Evolutionary conservation across 208 protist genomes (phyloP).

Genomic region (Acanthamoeba castellanii): DNA sequence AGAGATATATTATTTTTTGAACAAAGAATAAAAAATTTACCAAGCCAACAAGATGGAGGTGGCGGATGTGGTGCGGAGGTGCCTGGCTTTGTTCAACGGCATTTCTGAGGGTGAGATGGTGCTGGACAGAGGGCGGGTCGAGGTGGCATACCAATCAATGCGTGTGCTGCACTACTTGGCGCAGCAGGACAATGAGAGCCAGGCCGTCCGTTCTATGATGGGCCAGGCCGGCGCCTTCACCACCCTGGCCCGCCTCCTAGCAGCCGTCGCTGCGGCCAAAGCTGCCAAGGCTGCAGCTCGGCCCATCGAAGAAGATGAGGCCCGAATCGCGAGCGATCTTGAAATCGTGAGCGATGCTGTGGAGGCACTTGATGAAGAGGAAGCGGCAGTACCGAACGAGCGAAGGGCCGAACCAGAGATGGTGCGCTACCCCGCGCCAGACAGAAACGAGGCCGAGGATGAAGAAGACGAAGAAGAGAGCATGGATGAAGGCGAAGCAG

Average conservation of each 20-base stretch:
- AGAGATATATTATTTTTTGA: no score
- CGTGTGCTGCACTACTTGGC: slow-evolving; percentile 25
- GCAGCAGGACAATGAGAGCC: background rate
- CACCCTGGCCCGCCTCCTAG: background rate
- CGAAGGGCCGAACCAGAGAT: background rate
- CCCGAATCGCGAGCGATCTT: background rate
- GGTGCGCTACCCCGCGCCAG: background rate
- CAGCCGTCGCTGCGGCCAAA: background rate
- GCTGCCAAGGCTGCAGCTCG: background rate
- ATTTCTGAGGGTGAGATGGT: background rate
- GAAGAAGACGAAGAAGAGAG: background rate
- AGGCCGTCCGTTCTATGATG: background rate
- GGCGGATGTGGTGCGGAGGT: background rate
- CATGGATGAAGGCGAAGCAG: background rate
- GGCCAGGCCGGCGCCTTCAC: background rate
- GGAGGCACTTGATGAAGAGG: background rate
- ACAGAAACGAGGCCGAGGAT: background rate
- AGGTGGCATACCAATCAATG: background rate
- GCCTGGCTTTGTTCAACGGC: background rate
- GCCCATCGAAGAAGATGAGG: background rate
- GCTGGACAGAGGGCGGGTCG: background rate
- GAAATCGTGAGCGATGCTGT: background rate
- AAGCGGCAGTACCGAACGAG: background rate
- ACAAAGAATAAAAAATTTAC: no score
- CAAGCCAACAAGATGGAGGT: no score